Conservation (phyloP, 2,329 filamentous ascomycete genomes). For the Trichoderma harzianum region DNA sequence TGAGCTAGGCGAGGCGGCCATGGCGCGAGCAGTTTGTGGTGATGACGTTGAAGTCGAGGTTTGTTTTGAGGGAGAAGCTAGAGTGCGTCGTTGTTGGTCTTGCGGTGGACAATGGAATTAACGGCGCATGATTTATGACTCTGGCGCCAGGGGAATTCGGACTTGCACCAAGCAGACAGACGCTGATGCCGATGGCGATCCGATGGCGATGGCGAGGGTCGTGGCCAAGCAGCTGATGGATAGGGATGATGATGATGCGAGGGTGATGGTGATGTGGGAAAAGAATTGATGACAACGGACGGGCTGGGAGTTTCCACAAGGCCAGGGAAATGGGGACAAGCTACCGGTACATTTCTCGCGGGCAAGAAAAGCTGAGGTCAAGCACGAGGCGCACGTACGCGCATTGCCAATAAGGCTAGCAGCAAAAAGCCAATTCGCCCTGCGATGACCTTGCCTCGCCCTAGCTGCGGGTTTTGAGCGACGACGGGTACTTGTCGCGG, state of each 20-base stretch:
- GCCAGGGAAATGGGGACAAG: background rate
- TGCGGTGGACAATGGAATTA: slow-evolving; percentile 19
- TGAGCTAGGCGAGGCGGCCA: slow-evolving; percentile 42
- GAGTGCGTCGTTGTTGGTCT: background rate
- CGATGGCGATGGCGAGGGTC: background rate
- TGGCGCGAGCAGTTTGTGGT: slow-evolving; percentile 23
- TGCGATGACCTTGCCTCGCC: slow-evolving; percentile 14
- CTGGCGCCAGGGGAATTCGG: background rate
- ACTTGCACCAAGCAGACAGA: background rate
- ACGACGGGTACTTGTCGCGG: background rate
- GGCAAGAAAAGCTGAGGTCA: slow-evolving; percentile 15
- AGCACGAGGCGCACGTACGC: slow-evolving; percentile 17
- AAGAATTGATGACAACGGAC: background rate
- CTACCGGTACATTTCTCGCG: background rate
- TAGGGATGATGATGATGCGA: background rate
- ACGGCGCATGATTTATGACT: slow-evolving; percentile 20
- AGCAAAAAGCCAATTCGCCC: slow-evolving; percentile 15
- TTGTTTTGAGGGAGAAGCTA: background rate
- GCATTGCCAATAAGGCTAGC: slow-evolving; percentile 14
- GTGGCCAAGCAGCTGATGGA: background rate
- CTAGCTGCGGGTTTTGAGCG: background rate
- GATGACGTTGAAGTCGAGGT: background rate
- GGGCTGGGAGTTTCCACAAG: background rate
- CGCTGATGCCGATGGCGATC: background rate
- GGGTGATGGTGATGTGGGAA: background rate